A percentile compares a stretch with the other conserved stretches of the same genome.
These are phyloP conservation scores for Lindgomyces ingoldianus DNA, from an alignment of 495 filamentous ascomycete species.

Conservation along the genomic window DNA sequence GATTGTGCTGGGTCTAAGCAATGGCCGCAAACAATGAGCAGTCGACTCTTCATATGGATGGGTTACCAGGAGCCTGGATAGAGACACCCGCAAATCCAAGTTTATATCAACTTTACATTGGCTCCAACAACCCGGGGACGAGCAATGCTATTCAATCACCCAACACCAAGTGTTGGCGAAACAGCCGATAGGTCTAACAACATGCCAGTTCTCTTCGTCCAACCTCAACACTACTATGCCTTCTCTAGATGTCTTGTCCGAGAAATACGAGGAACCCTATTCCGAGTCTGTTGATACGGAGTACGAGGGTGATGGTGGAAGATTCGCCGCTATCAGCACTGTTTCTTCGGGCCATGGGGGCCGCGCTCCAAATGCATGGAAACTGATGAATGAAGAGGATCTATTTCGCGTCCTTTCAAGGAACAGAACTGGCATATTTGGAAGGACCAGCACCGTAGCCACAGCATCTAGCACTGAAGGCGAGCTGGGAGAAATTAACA, in stretches of 20 bases:
- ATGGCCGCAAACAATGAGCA: slow-evolving; percentile 25
- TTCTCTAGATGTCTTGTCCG: neutral
- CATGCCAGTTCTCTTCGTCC: slow-evolving; percentile 8
- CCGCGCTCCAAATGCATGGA: slow-evolving; percentile 11
- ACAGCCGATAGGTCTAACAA: neutral
- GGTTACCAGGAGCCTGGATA: slow-evolving; percentile 32
- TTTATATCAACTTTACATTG: slow-evolving; percentile 22
- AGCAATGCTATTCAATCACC: too few relatives aligned
- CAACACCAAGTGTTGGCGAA: neutral
- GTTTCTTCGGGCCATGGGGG: slow-evolving; percentile 8
- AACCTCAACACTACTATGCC: slow-evolving; percentile 22
- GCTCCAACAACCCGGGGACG: neutral
- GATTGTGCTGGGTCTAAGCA: neutral
- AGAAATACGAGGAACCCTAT: neutral
- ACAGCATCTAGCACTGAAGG: slow-evolving; percentile 47
- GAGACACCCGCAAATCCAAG: slow-evolving; percentile 24
- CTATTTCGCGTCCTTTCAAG: slow-evolving; percentile 54
- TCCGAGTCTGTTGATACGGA: slow-evolving; percentile 10
- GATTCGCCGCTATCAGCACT: slow-evolving; percentile 28
- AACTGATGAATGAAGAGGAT: slow-evolving; percentile 52
- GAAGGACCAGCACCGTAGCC: slow-evolving; percentile 26
- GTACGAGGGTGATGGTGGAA: slow-evolving; percentile 5
- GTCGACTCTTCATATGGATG: slow-evolving; percentile 27
- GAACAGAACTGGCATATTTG: slow-evolving; percentile 46
- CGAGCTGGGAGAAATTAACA: slow-evolving; percentile 60